Evolutionary conservation across 108 stramenopile genomes (phyloP), one percentile per base, ranked within the genome.

Genomic region (Skeletonema potamos): DNA sequence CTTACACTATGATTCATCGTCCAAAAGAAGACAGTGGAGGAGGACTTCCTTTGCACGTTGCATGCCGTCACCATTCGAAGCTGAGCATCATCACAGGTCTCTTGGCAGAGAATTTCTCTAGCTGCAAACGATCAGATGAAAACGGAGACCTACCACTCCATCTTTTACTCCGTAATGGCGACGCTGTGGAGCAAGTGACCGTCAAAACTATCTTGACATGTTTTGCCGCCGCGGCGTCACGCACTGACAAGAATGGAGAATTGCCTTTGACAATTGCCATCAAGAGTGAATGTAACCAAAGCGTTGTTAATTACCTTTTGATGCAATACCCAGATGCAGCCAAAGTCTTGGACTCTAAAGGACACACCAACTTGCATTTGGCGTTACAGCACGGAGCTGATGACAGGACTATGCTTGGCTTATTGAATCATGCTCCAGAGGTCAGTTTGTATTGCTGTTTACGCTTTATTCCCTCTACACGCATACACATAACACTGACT

Each of bases 161-260:
- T 62, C 73, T 91, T 27, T 55, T 91, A 11, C 73, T 91, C 10
- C 79, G 86, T 30, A 87, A 88, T 60, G 90, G 90, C 9, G 90
- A 91, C 62, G 85, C 77, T n/a, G 90, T 91, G 6, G 90, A 91
- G 29, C 90, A 86, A 28, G 90, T 91, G 24, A 88, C 87, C 6
- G 86, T 91, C 62, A 92, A 92, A 72, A 89, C 91, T 20, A 58
- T 91, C 27, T 56, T 92, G 62, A 89, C 88, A 11, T 92, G 91
- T 74, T 92, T 92, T 68, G 62, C 87, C 10, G 73, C 77, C 15
- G 88, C 88, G 3, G 76, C 86, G 1, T 89, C 91, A 6, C 58
- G 91, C 48, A 92, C 91, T 12, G 91, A 92, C 59, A 92, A 89
- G 91, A 71, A 88, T 51, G 90, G 90, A 9, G 90, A 91, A 59